phyloP scores from a whole-genome alignment of 2,329 filamentous ascomycete species.

The Sporothrix variecibatus region DNA sequence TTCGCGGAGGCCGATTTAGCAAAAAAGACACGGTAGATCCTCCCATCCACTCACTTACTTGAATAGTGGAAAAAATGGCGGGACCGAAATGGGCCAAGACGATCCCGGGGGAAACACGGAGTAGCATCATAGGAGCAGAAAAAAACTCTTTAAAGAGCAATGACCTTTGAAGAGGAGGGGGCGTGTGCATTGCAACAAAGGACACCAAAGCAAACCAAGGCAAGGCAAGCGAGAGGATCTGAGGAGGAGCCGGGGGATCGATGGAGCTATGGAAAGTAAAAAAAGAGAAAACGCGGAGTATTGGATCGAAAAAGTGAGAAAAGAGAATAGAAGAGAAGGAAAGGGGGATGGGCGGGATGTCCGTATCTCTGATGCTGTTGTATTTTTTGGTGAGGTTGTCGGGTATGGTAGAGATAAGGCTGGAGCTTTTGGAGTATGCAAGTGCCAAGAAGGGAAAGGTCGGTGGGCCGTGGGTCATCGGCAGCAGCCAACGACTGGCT shows the following conservation, averaged over 20 bases:
- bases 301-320: not conserved
- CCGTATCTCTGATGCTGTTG: not conserved
- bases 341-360: not conserved
- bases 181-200: constrained; percentile 16
- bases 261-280: not conserved
- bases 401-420: constrained; percentile 10
- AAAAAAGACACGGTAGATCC: not conserved
- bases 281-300: constrained; percentile 19
- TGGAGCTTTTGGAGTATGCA: not conserved
- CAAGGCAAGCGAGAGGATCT: not conserved
- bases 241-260: not conserved
- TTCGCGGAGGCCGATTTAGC: constrained; percentile 3
- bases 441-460: constrained; percentile 14
- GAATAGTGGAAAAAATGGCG: not conserved
- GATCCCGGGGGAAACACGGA: not conserved
- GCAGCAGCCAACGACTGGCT: not conserved
- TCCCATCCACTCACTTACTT: not conserved
- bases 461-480: not conserved
- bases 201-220: not conserved
- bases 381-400: not conserved
- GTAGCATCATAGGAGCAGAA: not conserved
- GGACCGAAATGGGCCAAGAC: not conserved
- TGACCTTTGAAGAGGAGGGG: constrained; percentile 16
- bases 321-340: not conserved
- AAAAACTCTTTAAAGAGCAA: not conserved